Base-by-base conservation (phyloP, 1,139 yeast species). In the Protomyces lactucae-debilis region DNA sequence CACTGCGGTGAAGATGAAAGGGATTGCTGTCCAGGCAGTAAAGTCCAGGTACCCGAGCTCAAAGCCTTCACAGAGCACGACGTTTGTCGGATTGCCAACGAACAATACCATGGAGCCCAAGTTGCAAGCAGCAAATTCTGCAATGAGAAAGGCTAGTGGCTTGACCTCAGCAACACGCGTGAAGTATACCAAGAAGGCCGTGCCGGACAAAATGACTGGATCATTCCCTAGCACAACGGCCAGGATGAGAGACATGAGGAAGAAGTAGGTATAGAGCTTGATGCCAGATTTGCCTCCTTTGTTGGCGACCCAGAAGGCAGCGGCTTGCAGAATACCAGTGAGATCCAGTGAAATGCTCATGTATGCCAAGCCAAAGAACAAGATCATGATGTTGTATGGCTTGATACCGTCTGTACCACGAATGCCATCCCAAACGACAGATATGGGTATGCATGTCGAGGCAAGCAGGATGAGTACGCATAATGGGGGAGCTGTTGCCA, bases 301-400 rank as follows among this genome's bases (percentile, higher is more conserved):
- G 43, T 63, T 57, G 45, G 61, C 52, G 36, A 63, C 57, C 61
- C 63, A 63, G 23, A 63, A 57, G 9, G 65, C 65, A 9, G 65
- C 63, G 18, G 64, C 64, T 57, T 63, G 65, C 52, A 63, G 45
- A 32, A 57, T 40, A 8, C 65, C 65, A 6, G 65, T 40, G 46
- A 63, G 51, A 55, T 63, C 65, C 35, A 63, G 54, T n/a, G 65
- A 57, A 32, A 57, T 63, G 55, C 65, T 52, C 65, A 63, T 52
- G 64, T 63, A 63, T 8, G 65, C 65, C 46, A 63, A 54, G 10
- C 61, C 59, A 18, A 63, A 57, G 65, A 63, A 63, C 23, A 63
- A 52, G 3, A 63, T 45, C 55, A 63, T 51, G 5, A 63, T 57
- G 55, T 57, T 63, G 55, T 57, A 63, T 8, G 65, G 65, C 43